Evolutionary conservation across 805 yeast genomes (phyloP).

Genomic region (Ogataea philodendri): DNA sequence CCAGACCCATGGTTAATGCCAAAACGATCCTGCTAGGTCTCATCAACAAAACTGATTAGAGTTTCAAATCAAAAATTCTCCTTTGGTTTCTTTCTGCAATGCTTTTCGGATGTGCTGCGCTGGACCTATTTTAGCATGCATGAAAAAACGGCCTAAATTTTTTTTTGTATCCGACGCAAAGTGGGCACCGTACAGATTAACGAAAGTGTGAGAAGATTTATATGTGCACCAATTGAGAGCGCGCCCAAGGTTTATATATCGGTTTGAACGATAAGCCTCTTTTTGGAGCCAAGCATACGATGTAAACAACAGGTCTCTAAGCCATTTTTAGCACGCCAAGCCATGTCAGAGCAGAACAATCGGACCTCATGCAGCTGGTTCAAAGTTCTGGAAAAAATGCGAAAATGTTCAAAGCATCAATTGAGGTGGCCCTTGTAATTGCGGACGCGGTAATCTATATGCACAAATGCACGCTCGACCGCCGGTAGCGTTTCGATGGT

Average conservation of each 20-base stretch:
- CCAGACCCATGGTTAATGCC: slow-evolving; percentile 4
- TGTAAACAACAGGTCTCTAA: too few species aligned
- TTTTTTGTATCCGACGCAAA: too few species aligned
- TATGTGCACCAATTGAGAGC: too few species aligned
- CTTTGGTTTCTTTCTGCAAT: slow-evolving; percentile 1
- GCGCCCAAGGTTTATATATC: too few species aligned
- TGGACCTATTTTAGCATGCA: too few species aligned
- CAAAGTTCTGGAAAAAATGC: background rate
- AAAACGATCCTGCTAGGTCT: slow-evolving; percentile 1
- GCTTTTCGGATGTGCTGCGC: slow-evolving; percentile 1
- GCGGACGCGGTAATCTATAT: slow-evolving; percentile 55
- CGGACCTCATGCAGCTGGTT: background rate
- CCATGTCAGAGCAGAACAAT: slow-evolving; percentile 1
- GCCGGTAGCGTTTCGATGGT: slow-evolving; percentile 74
- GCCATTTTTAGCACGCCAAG: too few species aligned
- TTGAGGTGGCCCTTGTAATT: slow-evolving; percentile 39
- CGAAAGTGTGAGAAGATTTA: too few species aligned
- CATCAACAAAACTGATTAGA: slow-evolving; percentile 4
- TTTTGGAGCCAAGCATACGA: too few species aligned
- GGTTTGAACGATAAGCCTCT: too few species aligned
- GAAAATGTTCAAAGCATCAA: background rate
- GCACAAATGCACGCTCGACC: slow-evolving; percentile 82
- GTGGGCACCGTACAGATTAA: too few species aligned
- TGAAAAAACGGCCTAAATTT: too few species aligned
- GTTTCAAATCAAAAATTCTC: slow-evolving; percentile 1